Evolutionary conservation across 345 rosid genomes (phyloP).

Genomic region (Linum lewisii): DNA sequence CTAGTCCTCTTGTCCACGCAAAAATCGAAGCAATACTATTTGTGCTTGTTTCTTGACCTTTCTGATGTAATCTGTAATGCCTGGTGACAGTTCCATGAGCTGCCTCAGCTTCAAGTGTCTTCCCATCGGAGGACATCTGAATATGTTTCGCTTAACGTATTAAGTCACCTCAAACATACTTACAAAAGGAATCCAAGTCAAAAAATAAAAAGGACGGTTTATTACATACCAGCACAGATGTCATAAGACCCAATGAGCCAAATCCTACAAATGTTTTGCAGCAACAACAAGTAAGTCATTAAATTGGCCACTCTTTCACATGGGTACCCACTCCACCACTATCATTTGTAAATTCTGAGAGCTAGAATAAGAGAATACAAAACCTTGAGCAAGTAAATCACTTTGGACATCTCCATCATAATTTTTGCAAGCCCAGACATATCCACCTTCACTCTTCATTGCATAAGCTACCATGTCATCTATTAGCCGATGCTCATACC

Average conservation of each 20-base stretch:
- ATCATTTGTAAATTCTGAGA: not conserved
- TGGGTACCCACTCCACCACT: no score
- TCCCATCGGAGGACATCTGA: constrained; percentile 91
- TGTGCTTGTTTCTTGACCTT: constrained; percentile 96
- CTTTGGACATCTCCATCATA: constrained; percentile 99
- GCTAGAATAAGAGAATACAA: not conserved
- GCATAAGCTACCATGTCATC: constrained; percentile 99
- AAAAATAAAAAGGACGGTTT: not conserved
- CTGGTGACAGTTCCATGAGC: constrained; percentile 99
- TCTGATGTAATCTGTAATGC: constrained; percentile 81
- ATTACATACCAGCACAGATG: constrained; percentile 76
- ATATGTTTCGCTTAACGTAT: constrained; percentile 9
- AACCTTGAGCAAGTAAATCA: constrained; percentile 98
- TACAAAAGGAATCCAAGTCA: not conserved
- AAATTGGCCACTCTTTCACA: not conserved
- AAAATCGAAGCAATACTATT: constrained; percentile 94
- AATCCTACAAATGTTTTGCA: constrained; percentile 46
- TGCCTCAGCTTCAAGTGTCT: constrained; percentile 91
- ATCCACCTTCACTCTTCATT: constrained; percentile 91
- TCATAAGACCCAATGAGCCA: constrained; percentile 97
- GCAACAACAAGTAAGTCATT: not conserved
- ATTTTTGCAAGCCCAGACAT: constrained; percentile 99
- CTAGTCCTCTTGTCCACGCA: constrained; percentile 93
- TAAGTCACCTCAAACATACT: constrained; percentile 1
- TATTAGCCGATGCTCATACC: constrained; percentile 98